These are phyloP conservation scores for Puccinia novopanici DNA, from an alignment of 1,284 basidiomycete genomes.

Conservation along the genomic window DNA sequence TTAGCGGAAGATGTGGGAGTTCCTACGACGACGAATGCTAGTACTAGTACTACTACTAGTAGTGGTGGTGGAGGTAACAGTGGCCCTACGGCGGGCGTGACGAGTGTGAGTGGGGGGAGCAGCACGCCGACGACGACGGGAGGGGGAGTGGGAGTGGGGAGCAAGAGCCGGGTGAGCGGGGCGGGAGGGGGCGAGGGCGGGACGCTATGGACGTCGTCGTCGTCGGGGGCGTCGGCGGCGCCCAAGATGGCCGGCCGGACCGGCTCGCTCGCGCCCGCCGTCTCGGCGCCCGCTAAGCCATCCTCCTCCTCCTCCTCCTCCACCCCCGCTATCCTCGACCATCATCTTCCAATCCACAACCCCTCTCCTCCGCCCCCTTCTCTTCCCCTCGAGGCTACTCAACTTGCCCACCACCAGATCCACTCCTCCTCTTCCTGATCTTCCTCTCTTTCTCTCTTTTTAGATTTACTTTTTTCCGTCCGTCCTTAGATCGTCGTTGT, in stretches of 20 bases:
- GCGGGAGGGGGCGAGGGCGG: not conserved
- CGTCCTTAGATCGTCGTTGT: no score
- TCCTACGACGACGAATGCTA: not conserved
- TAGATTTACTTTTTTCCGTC: no score
- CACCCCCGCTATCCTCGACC: not conserved
- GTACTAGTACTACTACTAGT: not conserved
- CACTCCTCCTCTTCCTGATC: no score
- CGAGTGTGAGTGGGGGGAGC: not conserved
- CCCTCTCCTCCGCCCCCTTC: not conserved
- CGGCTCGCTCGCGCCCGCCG: not conserved
- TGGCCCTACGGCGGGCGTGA: not conserved
- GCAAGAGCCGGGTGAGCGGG: not conserved
- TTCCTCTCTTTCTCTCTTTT: no score
- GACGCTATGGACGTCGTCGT: not conserved
- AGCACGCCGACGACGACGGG: not conserved
- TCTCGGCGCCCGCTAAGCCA: not conserved
- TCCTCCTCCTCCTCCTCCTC: not conserved
- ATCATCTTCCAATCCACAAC: not conserved
- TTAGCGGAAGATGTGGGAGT: slow-evolving; percentile 40
- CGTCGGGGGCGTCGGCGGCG: not conserved
- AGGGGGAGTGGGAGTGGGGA: no score
- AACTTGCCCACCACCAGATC: no score
- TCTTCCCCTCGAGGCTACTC: no score
- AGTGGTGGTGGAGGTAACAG: not conserved
- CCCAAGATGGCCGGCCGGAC: not conserved